These are phyloP conservation scores for Phytophthora multivora DNA, from an alignment of 352 stramenopile genomes.

Conservation along the genomic window DNA sequence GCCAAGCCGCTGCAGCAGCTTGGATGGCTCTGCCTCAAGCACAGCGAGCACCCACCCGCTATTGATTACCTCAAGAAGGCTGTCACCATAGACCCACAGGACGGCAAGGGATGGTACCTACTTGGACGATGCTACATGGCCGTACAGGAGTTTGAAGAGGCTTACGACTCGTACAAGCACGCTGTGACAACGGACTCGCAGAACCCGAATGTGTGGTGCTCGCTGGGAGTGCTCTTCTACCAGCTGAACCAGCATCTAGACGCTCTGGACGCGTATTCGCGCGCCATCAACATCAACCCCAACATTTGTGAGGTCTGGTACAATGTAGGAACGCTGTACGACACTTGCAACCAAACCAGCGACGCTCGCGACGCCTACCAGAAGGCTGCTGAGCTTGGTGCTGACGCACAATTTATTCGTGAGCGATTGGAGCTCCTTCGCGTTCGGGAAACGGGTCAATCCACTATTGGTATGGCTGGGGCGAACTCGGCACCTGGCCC, in stretches of 20 bases:
- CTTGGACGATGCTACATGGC: slow-evolving; percentile 92
- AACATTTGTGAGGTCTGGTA: slow-evolving; percentile 94
- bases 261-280: slow-evolving; percentile 87
- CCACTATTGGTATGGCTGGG: slow-evolving; percentile 82
- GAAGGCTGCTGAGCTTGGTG: slow-evolving; percentile 86
- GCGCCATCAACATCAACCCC: slow-evolving; percentile 91
- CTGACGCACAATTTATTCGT: slow-evolving; percentile 84
- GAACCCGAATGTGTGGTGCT: slow-evolving; percentile 93
- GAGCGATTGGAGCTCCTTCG: slow-evolving; percentile 80
- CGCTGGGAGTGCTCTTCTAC: slow-evolving; percentile 91
- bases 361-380: slow-evolving; percentile 89
- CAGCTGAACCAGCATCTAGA: slow-evolving; percentile 90
- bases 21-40: slow-evolving; percentile 85
- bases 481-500: slow-evolving; percentile 80
- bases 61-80: slow-evolving; percentile 89
- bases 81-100: slow-evolving; percentile 76
- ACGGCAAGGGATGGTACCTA: slow-evolving; percentile 91
- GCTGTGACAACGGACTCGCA: slow-evolving; percentile 88
- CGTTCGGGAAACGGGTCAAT: slow-evolving; percentile 78
- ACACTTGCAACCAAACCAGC: slow-evolving; percentile 91
- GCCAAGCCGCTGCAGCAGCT: slow-evolving; percentile 86
- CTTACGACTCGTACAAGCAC: slow-evolving; percentile 91
- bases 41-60: slow-evolving; percentile 80
- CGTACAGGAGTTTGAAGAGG: slow-evolving; percentile 89
- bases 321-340: slow-evolving; percentile 90